Evolutionary conservation across 257 asterid genomes (phyloP).

Genomic region (Gynochthodes officinalis): DNA sequence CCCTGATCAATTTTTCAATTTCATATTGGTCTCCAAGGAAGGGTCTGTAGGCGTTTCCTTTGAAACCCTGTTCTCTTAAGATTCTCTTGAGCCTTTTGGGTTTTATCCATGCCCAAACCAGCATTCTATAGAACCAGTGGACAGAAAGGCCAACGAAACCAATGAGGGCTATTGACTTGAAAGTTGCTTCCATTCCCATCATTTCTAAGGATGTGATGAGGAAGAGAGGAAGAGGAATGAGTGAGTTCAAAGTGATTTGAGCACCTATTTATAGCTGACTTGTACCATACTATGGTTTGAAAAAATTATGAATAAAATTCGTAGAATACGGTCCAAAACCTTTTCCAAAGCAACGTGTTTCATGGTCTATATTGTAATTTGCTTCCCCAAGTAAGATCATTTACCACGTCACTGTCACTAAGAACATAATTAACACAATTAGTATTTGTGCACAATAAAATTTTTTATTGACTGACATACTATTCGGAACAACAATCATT

Average conservation of each 20-base stretch:
- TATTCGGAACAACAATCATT: too few species aligned
- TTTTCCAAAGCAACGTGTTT: too few species aligned
- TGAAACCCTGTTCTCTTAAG: conserved; percentile 14
- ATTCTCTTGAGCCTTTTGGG: conserved; percentile 14
- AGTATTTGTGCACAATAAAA: too few species aligned
- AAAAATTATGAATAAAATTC: too few species aligned
- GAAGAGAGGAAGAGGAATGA: not conserved
- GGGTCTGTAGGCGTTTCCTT: conserved; percentile 7
- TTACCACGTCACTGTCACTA: too few species aligned
- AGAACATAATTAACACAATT: too few species aligned
- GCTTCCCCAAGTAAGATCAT: too few species aligned
- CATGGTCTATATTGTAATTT: too few species aligned
- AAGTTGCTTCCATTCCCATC: not conserved
- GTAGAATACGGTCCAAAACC: too few species aligned
- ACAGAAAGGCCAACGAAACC: not conserved
- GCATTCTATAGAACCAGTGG: not conserved
- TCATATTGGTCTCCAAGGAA: conserved; percentile 10
- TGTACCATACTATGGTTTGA: too few species aligned
- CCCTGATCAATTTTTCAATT: conserved; percentile 16
- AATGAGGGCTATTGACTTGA: not conserved
- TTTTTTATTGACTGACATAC: too few species aligned
- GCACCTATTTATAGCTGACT: too few species aligned
- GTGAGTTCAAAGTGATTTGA: not conserved
- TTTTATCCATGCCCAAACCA: conserved; percentile 12
- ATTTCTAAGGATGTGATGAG: not conserved